Evolutionary conservation across 441 rosid genomes (phyloP).

Genomic region (Euphorbia corollata): DNA sequence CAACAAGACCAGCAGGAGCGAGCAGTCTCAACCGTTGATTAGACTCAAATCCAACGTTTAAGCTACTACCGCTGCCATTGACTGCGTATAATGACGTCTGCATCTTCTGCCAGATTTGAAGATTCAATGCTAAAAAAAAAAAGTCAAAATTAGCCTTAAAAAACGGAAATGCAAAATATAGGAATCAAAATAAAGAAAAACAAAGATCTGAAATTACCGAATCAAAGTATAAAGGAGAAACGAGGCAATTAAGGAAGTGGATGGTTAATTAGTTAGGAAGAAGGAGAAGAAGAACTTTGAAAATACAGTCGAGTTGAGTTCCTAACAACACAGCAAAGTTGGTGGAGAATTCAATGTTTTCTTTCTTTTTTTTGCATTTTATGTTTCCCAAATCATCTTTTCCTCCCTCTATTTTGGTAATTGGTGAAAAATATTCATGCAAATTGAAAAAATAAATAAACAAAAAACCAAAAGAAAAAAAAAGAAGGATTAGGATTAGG

Average conservation of each 20-base stretch:
- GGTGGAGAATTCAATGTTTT: constrained; percentile 24
- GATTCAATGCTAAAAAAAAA: constrained; percentile 15
- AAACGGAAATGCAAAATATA: background rate
- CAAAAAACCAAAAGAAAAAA: background rate
- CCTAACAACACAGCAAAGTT: constrained; percentile 17
- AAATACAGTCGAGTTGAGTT: constrained; percentile 32
- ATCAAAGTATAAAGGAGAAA: constrained; percentile 4
- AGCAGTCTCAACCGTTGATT: constrained; percentile 22
- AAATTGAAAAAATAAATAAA: background rate
- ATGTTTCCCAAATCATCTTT: background rate
- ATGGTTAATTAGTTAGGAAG: background rate
- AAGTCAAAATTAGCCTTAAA: background rate
- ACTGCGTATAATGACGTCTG: constrained; percentile 46
- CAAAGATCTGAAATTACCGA: background rate
- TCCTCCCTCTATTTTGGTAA: no score
- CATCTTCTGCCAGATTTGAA: constrained; percentile 36
- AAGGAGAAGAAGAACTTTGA: constrained; percentile 23
- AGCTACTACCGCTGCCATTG: constrained; percentile 21
- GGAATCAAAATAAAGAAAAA: background rate
- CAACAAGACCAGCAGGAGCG: background rate
- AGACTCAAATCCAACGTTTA: constrained; percentile 27
- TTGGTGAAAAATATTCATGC: no score
- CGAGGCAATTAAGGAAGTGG: background rate
- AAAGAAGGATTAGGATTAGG: constrained; percentile 10
- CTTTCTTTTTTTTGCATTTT: background rate